Base-by-base conservation (phyloP, 176 grass and related monocot species). In the Oryza rufipogon region DNA sequence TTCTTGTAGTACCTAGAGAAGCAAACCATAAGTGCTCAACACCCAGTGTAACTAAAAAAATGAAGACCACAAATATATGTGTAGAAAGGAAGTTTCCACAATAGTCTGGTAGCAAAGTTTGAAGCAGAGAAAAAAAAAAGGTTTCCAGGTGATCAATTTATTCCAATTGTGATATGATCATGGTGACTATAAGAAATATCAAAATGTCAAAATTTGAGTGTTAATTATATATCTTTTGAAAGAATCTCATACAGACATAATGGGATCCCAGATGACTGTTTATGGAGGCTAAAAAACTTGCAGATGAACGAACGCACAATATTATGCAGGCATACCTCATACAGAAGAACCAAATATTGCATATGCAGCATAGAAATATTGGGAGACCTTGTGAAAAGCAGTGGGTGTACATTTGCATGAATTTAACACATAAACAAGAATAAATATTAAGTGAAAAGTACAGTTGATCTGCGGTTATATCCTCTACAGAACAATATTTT, bases 1-100 rank as follows among this genome's bases (percentile, higher is more conserved):
- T 84, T 99, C 96, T 93, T 99, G 96, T 41, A 99, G 86, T 49
- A 99, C 93, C 96, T 85, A 66, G 42, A 77, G 63, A 67, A 77
- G 71, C 54, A 80, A 68, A 63, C 32, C 79, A 58, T 34, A 85
- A 70, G 34, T 75, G n/a, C 49, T 86, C 58, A 83, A 80, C n/a
- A 79, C 16, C 20, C 64, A 64, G 80, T 42, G 65, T 33, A 6
- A 66, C 22, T 19, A 34, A 56, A 12, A 8, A 67, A 8, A 25
- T 34, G 45, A 65, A 56, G 49, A 81, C 2, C 44, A 7, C 45
- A 89, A 6, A 81, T 81, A 28, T 28, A 71, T 30, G 66, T 38
- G 20, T 49, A 52, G 4, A 75, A 76, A 28, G 26, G 26, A 74
- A 84, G 5, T 49, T 74, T 56, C 66, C 64, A 66, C 22, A 73